Conservation (phyloP, 495 filamentous ascomycete species). For the Hypoxylon intermedium region DNA sequence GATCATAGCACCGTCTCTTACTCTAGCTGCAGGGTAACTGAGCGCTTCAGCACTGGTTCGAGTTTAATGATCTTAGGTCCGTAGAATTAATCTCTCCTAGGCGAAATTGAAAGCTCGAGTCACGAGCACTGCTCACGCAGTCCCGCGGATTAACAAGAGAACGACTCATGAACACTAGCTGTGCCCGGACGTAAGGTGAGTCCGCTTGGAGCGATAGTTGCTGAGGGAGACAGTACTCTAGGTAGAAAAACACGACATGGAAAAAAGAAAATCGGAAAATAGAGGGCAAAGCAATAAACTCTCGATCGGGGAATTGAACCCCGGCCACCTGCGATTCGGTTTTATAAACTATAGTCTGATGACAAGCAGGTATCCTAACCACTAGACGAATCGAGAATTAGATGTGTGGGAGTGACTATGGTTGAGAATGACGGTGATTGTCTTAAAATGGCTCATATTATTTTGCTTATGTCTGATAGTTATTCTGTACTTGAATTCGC, state of each 20-base stretch:
- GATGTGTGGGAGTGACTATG: neutral
- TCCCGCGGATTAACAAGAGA: slow-evolving; percentile 51
- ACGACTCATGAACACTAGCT: too few relatives aligned
- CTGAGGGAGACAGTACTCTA: slow-evolving; percentile 53
- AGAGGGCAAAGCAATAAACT: slow-evolving; percentile 8
- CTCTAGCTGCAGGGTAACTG: too few relatives aligned
- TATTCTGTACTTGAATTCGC: too few relatives aligned
- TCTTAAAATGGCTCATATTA: too few relatives aligned
- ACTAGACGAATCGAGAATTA: slow-evolving; percentile 33
- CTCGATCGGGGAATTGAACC: slow-evolving; percentile 52
- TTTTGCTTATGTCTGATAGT: too few relatives aligned
- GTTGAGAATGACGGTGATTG: too few relatives aligned
- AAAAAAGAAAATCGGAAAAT: neutral
- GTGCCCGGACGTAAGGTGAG: too few relatives aligned
- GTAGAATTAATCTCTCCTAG: slow-evolving; percentile 21
- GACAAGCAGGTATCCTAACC: slow-evolving; percentile 37
- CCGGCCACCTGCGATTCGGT: slow-evolving; percentile 48
- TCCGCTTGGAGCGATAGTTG: too few relatives aligned
- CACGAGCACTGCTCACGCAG: slow-evolving; percentile 47
- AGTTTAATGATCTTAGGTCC: too few relatives aligned
- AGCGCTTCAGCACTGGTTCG: too few relatives aligned
- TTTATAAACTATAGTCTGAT: slow-evolving; percentile 3
- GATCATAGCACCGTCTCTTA: too few relatives aligned
- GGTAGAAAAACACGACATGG: neutral
- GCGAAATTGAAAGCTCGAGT: slow-evolving; percentile 37